Base-by-base conservation (phyloP, 2,329 filamentous ascomycete genomes). In the Aspergillus ibericus region DNA sequence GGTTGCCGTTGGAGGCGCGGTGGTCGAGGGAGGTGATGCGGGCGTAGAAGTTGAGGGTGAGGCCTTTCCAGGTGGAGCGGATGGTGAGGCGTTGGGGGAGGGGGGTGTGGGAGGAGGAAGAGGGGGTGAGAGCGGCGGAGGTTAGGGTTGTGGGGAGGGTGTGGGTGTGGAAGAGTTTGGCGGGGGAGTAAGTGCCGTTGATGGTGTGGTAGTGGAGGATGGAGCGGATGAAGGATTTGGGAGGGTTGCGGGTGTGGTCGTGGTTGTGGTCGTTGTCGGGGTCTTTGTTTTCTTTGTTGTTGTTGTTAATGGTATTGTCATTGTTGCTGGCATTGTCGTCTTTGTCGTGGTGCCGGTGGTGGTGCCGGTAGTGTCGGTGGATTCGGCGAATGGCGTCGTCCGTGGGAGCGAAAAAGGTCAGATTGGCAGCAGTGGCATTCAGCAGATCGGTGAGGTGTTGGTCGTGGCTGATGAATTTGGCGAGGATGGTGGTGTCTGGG, bases 401-500 rank as follows among this genome's bases (percentile, higher is more conserved):
- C 1, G 85, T 86, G 0, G 93, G 93, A 1, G 90, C 89, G 68
- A 96, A 96, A 52, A 95, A 76, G 0, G 93, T 96, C 69, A 88
- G 85, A 74, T 93, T 93, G 20, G 84, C 80, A 35, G 83, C 77
- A 1, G 90, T 93, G 68, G 84, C 84, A 76, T 96, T 95, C 27
- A 97, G 83, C 3, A 87, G 73, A 55, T 88, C 74, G 35, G 93
- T 86, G 0, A 96, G 78, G 53, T 91, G 85, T 1, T 87, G 82
- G 70, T 90, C 87, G 60, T 92, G 82, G 61, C 89, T 82, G 65
- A 96, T 83, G n/a, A 92, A 79, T 70, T 88, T 84, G 27, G 88
- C 86, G 46, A 96, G 88, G 73, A 88, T 89, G 50, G 85, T 89
- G 1, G 91, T 93, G 76, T 91, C 84, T 68, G 92, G 89, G 78